Base-by-base conservation (phyloP, 345 rosid genomes). In the Pistacia atlantica region DNA sequence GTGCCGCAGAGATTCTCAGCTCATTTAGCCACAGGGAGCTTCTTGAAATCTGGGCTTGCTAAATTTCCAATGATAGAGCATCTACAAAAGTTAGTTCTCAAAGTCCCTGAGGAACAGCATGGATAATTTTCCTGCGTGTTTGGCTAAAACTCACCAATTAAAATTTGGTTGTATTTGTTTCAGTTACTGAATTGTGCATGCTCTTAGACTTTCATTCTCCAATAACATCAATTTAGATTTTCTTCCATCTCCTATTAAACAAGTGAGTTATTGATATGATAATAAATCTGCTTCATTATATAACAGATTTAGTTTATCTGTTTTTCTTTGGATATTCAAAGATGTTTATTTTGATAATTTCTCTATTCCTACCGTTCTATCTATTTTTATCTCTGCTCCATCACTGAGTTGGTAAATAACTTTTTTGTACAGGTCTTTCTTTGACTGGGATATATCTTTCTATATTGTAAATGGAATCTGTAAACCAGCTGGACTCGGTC, bases 1-100 rank as follows among this genome's bases (percentile, higher is more conserved):
- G 88, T 86, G 97, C 93, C 55, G 65, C 88, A 25, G 25, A 7
- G 88, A 84, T 87, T 67, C 89, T 93, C 65, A 90, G 88, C 79
- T 83, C 94, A 45, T 91, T 92, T 86, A 86, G 87, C 52, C 89
- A 94, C 52, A 85, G 83, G 78, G 97, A 93, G 86, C 92, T 93
- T 82, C 90, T 85, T 45, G 90, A 93, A 76, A 91, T 75, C 87
- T 93, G 35, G 92, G 28, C 83, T 86, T 77, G 85, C 89, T 11
- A 93, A 93, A 84, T 80, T 74, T 75, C 87, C 84, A 82, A 91
- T 93, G 91, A 93, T 93, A 52, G 90, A 91, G 71, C 89, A 87
- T 62, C 96, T 93, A 55, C 78, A 88, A 71, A 91, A 85, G 79
- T 79, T 93, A 78, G 87, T 90, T 71, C 79, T 87, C 94, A 45